phyloP scores from a whole-genome alignment of 1,284 basidiomycete species.

The Ganoderma multipileum region DNA sequence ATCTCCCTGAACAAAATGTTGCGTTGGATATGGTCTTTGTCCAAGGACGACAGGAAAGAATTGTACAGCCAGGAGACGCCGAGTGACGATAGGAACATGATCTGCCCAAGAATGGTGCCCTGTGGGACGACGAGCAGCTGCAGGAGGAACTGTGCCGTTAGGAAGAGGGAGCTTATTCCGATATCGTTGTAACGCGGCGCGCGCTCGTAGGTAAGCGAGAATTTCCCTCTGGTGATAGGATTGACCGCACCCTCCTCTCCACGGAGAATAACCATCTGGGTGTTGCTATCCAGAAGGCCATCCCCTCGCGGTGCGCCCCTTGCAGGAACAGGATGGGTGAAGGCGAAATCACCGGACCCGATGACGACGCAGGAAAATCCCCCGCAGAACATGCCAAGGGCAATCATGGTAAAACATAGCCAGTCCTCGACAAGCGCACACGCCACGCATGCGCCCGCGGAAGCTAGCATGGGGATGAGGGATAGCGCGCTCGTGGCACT shows the following conservation, averaged over 20 bases:
- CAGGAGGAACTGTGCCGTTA: slow-evolving; percentile 28
- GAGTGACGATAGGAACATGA: slow-evolving; percentile 28
- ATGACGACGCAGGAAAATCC: slow-evolving; percentile 26
- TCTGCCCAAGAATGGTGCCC: slow-evolving; percentile 24
- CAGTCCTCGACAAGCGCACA: slow-evolving; percentile 21
- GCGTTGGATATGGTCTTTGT: slow-evolving; percentile 25
- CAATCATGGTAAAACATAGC: slow-evolving; percentile 25
- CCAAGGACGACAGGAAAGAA: slow-evolving; percentile 30
- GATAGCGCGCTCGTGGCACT: slow-evolving; percentile 13
- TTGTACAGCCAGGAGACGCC: slow-evolving; percentile 28
- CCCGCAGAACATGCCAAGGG: slow-evolving; percentile 24
- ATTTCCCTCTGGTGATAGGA: slow-evolving; percentile 25
- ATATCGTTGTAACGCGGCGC: slow-evolving; percentile 22
- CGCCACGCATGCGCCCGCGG: slow-evolving; percentile 14
- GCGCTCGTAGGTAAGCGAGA: slow-evolving; percentile 23
- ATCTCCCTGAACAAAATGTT: slow-evolving; percentile 22
- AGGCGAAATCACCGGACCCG: slow-evolving; percentile 19
- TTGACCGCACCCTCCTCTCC: slow-evolving; percentile 26
- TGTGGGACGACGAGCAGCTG: slow-evolving; percentile 30
- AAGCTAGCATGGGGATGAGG: slow-evolving; percentile 21
- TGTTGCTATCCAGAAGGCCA: slow-evolving; percentile 15
- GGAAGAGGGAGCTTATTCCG: slow-evolving; percentile 23
- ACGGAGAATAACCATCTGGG: slow-evolving; percentile 22
- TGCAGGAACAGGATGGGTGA: slow-evolving; percentile 19
- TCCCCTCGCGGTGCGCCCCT: slow-evolving; percentile 20